Percentiles rank a stretch among this genome's conserved stretches.
Conservation (phyloP, 177 flowering plant species). For the Vitis hybrid region DNA sequence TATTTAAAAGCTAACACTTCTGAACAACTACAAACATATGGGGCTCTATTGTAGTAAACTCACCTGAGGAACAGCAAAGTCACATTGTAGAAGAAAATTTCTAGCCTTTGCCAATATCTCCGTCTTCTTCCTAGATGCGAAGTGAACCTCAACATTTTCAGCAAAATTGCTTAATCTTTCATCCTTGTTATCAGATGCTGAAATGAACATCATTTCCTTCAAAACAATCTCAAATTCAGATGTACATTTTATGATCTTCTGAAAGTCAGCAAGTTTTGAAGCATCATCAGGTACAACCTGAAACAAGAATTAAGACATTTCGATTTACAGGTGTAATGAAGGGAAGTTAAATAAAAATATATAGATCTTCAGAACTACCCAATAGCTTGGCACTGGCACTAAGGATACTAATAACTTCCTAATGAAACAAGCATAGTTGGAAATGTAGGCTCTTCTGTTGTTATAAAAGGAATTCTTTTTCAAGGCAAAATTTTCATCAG, state of each 20-base stretch:
- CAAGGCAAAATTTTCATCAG: too few species aligned
- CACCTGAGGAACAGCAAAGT: slow-evolving; percentile 69
- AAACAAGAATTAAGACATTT: slow-evolving; percentile 10
- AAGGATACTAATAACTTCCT: too few species aligned
- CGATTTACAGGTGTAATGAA: not conserved
- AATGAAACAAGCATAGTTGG: too few species aligned
- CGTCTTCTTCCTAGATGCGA: slow-evolving; percentile 79
- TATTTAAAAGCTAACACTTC: slow-evolving; percentile 7
- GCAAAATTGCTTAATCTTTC: slow-evolving; percentile 66
- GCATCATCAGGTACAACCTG: slow-evolving; percentile 96
- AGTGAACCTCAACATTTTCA: slow-evolving; percentile 91
- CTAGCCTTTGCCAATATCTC: slow-evolving; percentile 86
- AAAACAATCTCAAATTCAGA: slow-evolving; percentile 65
- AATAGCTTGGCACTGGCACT: too few species aligned
- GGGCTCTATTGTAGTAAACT: slow-evolving; percentile 20
- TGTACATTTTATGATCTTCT: slow-evolving; percentile 56
- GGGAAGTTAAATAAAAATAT: not conserved
- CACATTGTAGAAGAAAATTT: slow-evolving; percentile 64
- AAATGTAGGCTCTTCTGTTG: too few species aligned
- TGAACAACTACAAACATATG: slow-evolving; percentile 3
- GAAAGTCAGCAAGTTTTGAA: slow-evolving; percentile 79
- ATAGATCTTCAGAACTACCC: not conserved
- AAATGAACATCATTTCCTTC: slow-evolving; percentile 71
- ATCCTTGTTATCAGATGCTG: slow-evolving; percentile 61
- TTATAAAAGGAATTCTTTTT: too few species aligned